Base-by-base conservation (phyloP, 1,284 basidiomycete species). In the Trichosporon faecale region DNA sequence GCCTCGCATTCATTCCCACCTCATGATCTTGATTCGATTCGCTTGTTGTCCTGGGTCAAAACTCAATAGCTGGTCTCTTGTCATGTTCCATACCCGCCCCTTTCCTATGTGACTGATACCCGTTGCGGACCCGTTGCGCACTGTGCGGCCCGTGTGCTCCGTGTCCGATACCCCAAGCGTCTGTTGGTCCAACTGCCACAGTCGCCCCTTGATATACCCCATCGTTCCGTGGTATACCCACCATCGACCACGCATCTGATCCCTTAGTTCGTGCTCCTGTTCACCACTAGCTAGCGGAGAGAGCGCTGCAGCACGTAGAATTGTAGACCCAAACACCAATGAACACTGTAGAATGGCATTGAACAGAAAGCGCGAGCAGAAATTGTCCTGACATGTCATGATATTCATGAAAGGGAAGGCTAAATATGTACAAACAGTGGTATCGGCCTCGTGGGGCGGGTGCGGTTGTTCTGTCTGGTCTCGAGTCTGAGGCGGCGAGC, bases 391-490 rank as follows among this genome's bases (percentile, higher is more conserved):
- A 18, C 57, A 33, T n/a, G 57, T 61, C 57, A 33, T 61, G 57
- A 31, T 16, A 25, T 57, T 57, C 52, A 57, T 57, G 29, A n/a
- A 37, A 37, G 35, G 23, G 29, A 16, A 31, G 21, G 52, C 57
- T 61, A 61, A 33, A 31, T 61, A 61, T 61, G 57, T 61, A 61
- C 57, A 61, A 61, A 61, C 57, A 61, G 57, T 61, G 57, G 57
- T 61, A 61, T 61, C 57, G 57, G 57, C 57, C 57, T 16, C 52
- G 11, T 3, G 23, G 21, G 57, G 57, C 57, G 16, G 21, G 16
- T 29, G 21, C 23, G 27, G 25, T 11, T 37, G 35, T 14, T 57
- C 52, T 25, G 52, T 25, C 27, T 55, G 52, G 23, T n/a, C n/a
- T n/a, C n/a, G 11, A 35, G 33, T 6, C 33, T 7, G 23, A n/a